Base-by-base conservation (phyloP, 202 grass and related monocot genomes). In the Zizania palustris region DNA sequence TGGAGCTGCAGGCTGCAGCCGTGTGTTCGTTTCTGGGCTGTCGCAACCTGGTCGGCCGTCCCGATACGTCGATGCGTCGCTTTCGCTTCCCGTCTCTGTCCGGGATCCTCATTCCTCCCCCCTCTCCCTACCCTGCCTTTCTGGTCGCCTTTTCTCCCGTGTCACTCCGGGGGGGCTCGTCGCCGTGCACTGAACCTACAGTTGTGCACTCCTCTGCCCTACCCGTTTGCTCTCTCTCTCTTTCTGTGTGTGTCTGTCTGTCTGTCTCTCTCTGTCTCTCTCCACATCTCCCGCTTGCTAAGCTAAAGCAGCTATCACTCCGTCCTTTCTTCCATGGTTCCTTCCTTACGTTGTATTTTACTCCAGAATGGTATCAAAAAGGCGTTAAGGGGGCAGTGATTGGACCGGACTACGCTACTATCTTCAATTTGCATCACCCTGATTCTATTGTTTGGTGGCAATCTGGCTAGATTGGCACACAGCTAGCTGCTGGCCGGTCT, bases 131-230 rank as follows among this genome's bases (percentile, higher is more conserved):
- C 39, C 44, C 15, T 1, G 15, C 3, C 35, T 11, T 54, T 44
- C 19, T 6, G 50, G 10, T 45, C 15, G 71, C 54, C 63, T 74
- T 79, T 84, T 69, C 75, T 56, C 70, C 46, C 69, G 80, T 84
- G 86, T 83, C 86, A 37, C 71, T 12, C 28, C 2, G 15, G 80
- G 63, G 75, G 75, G 75, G 50, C 63, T 55, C 80, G 0, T 28
- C 80, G 46, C 75, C 64, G 71, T 88, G 86, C 81, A 76, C 71
- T 72, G 86, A 84, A 81, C 86, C 74, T 83, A 62, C 75, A 74
- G 69, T 88, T 83, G 75, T 74, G 56, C 70, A 69, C 67, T 16
- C 0, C 21, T 11, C 22, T 12, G 45, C 45, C 45, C 51, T 54
- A 20, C 51, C n/a, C 40, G 6, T 6, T 44, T 73, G 72, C 20